Base-by-base conservation (phyloP, 805 yeast genomes). In the Yarrowia keelungensis region DNA sequence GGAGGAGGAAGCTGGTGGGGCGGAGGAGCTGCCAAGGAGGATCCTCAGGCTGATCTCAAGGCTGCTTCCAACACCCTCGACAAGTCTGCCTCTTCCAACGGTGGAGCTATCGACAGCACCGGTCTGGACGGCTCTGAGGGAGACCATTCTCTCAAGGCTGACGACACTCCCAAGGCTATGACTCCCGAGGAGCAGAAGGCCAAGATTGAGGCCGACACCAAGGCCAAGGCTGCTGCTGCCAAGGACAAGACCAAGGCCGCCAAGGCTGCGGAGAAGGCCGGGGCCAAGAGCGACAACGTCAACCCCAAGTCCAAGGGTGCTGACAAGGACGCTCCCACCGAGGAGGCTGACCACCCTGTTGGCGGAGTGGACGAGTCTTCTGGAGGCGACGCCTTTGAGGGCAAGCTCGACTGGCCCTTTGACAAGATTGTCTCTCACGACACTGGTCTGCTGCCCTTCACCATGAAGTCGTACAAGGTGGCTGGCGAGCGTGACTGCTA, bases 361-460 rank as follows among this genome's bases (percentile, higher is more conserved):
- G 67, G 80, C 61, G 76, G 74, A 11, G 71, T 42, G 16, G 74
- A 69, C 8, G 78, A 73, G 12, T 75, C 80, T 15, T 73, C 74
- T 42, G 86, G 82, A 74, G 74, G 83, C 72, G 85, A 84, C 65
- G 79, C 87, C 0, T 79, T 90, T 58, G 75, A 73, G 8, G 78
- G 79, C 67, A 72, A 75, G 67, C 56, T 79, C 38, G 74, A 76
- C 54, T 72, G 71, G 75, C 70, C 73, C 7, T 46, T 74, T 14
- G 84, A 83, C 16, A 85, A 91, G 71, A 82, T 91, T 69, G 70
- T 84, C 19, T 81, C 84, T 36, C 83, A 85, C 75, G 84, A 85
- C 69, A 82, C 91, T 32, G 99, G 99, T 81, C 87, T 92, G 19
- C 81, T 93, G 64, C 89, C 89, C 1, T 85, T 83, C 73, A 87